These are phyloP conservation scores for Limonium bicolor DNA, from an alignment of 148 eudicot species.

Conservation along the genomic window DNA sequence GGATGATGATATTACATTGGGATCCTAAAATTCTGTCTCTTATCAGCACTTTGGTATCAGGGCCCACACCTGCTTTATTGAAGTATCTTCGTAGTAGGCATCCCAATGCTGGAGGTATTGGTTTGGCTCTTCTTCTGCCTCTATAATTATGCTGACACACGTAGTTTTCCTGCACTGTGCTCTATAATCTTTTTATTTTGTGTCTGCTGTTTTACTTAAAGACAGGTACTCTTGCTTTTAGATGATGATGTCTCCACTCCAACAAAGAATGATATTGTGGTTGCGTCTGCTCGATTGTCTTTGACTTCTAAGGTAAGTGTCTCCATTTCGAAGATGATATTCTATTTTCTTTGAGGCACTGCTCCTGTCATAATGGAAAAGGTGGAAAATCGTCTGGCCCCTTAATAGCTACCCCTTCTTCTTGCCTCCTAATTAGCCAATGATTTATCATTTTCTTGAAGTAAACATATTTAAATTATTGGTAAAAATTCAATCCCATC, in stretches of 20 bases:
- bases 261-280: constrained; percentile 51
- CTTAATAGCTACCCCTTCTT: no score
- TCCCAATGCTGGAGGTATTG: constrained; percentile 72
- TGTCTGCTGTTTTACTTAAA: neutral
- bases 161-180: no score
- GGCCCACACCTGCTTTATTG: constrained; percentile 80
- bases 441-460: no score
- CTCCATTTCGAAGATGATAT: no score
- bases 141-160: neutral
- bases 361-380: no score
- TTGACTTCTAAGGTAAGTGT: constrained; percentile 61
- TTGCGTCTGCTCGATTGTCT: constrained; percentile 73
- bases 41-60: constrained; percentile 63
- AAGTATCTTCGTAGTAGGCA: constrained; percentile 86
- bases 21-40: constrained; percentile 5
- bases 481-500: no score
- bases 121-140: neutral
- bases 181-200: no score
- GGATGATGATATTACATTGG: no score
- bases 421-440: no score
- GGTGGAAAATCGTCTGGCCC: no score
- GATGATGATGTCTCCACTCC: constrained; percentile 46
- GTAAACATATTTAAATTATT: no score
- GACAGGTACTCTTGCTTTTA: constrained; percentile 8
- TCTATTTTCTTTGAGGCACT: no score